phyloP scores from a whole-genome alignment of 73 alveolate species.

The Loxodes magnus region DNA sequence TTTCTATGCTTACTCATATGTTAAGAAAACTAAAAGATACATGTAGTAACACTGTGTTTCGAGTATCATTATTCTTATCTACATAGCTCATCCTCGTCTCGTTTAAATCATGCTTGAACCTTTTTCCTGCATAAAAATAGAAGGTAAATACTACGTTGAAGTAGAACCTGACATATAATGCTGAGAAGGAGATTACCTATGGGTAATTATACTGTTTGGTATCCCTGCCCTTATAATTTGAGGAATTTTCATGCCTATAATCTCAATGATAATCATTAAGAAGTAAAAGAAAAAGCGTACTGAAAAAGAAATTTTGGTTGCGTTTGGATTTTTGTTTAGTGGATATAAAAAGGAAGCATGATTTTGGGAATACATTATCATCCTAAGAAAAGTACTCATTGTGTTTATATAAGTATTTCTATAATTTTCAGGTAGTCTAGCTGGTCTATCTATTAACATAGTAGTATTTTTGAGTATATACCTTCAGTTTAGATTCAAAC shows the following conservation, averaged over 20 bases:
- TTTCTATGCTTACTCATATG: constrained; percentile 14
- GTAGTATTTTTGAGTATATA: neutral
- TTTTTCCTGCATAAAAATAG: constrained; percentile 35
- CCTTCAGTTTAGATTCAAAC: neutral
- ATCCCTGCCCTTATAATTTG: constrained; percentile 36
- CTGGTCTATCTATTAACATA: neutral
- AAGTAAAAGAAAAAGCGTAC: neutral
- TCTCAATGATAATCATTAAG: neutral
- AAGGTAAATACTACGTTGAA: constrained; percentile 14
- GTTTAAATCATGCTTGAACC: constrained; percentile 34
- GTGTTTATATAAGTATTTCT: constrained; percentile 30
- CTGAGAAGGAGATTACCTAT: constrained; percentile 14
- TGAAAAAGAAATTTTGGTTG: constrained; percentile 11
- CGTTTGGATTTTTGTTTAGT: constrained; percentile 47
- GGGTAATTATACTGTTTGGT: constrained; percentile 11
- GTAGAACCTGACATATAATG: constrained; percentile 34
- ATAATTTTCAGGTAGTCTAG: neutral
- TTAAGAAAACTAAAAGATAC: constrained; percentile 11
- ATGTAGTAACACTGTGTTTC: constrained; percentile 24
- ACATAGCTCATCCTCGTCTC: constrained; percentile 40
- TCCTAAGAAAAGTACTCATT: constrained; percentile 34
- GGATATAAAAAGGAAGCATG: constrained; percentile 36
- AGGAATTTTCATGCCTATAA: neutral
- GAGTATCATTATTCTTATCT: constrained; percentile 25
- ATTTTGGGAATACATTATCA: constrained; percentile 51